Conservation (phyloP, 306 rosid genomes). For the Ormosia semicastrata region DNA sequence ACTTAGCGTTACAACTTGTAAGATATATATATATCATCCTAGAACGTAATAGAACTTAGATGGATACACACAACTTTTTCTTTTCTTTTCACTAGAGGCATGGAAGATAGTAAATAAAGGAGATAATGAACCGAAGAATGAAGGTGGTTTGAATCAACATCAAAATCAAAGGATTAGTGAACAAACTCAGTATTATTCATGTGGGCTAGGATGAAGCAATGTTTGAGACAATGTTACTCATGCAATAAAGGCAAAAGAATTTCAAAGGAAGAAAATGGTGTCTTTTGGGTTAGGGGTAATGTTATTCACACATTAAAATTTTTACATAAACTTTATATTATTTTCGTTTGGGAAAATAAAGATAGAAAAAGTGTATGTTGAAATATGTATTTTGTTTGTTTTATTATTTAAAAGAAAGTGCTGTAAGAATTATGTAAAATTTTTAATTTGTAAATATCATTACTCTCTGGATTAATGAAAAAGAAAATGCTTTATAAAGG, state of each 20-base stretch:
- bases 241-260: neutral
- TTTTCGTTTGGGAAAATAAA: too few species aligned
- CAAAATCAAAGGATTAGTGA: neutral
- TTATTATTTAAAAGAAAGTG: too few species aligned
- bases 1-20: neutral
- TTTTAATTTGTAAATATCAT: too few species aligned
- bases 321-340: too few species aligned
- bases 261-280: neutral
- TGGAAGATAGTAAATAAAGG: too few species aligned
- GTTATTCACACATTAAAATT: too few species aligned
- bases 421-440: too few species aligned
- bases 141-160: neutral
- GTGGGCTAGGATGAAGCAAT: neutral
- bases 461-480: too few species aligned
- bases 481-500: neutral
- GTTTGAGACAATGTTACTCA: neutral
- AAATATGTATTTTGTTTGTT: too few species aligned
- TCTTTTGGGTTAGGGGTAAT: neutral
- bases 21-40: neutral
- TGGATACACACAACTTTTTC: neutral
- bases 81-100: too few species aligned
- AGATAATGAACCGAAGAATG: neutral
- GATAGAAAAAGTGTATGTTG: too few species aligned
- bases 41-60: neutral
- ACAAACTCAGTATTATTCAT: neutral